Percentiles rank a stretch among this genome's conserved stretches.
Evolutionary conservation across 2,329 filamentous ascomycete genomes (phyloP).

Genomic region (Coniella lustricola): DNA sequence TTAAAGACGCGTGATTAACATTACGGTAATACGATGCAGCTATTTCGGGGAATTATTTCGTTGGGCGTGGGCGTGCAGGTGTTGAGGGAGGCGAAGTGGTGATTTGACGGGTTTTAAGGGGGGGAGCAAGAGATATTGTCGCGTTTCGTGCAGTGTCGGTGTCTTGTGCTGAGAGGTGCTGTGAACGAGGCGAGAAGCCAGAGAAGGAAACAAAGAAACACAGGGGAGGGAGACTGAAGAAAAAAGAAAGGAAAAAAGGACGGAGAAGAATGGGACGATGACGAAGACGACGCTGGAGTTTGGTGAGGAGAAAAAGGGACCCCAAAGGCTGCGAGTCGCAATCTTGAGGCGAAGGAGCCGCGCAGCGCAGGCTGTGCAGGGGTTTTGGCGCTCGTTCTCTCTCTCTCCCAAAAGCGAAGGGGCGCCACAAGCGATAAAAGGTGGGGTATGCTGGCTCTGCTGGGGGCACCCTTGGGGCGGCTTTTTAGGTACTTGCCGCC

Average conservation of each 20-base stretch:
- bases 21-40: constrained; percentile 9
- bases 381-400: too few species aligned
- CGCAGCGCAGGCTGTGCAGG: neutral
- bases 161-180: neutral
- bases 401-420: too few species aligned
- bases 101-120: neutral
- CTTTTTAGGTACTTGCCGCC: too few species aligned
- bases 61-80: neutral
- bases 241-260: neutral
- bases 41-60: constrained; percentile 3
- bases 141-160: neutral
- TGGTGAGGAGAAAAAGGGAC: neutral
- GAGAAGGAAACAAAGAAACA: neutral
- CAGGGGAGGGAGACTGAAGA: neutral
- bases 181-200: neutral
- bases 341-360: constrained; percentile 3
- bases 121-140: neutral
- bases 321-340: neutral
- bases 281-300: neutral
- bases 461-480: too few species aligned
- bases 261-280: neutral
- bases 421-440: too few species aligned
- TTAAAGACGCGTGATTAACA: constrained; percentile 15
- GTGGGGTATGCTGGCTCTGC: too few species aligned
- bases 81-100: neutral